A percentile compares a stretch with the other conserved stretches of the same genome.
Evolutionary conservation across 768 basidiomycete species (phyloP).

Genomic region (Tulasnella sp.): DNA sequence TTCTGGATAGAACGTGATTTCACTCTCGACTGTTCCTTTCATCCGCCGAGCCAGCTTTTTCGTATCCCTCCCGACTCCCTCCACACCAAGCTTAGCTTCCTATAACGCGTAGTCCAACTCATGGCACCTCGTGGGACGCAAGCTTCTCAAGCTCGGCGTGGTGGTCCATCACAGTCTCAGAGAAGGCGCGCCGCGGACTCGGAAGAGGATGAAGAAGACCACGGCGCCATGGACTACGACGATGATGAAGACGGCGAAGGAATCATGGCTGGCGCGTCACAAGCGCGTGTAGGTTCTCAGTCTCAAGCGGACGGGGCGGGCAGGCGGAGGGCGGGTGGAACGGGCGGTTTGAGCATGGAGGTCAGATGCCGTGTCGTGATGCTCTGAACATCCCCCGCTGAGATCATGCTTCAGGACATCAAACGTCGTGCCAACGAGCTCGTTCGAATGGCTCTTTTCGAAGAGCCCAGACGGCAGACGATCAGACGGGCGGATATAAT

Average conservation of each 20-base stretch:
- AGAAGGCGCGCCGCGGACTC: constrained; percentile 42
- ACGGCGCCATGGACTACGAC: constrained; percentile 44
- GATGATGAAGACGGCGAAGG: constrained; percentile 40
- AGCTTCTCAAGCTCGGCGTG: constrained; percentile 11
- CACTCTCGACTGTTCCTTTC: background rate
- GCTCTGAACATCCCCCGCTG: background rate
- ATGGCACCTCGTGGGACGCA: constrained; percentile 19
- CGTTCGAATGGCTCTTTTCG: constrained; percentile 80
- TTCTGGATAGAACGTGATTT: background rate
- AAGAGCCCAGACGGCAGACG: constrained; percentile 67
- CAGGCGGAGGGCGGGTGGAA: background rate
- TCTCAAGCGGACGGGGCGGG: background rate
- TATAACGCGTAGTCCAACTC: no score
- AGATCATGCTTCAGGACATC: constrained; percentile 54
- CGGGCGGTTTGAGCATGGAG: constrained; percentile 1
- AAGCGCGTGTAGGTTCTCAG: constrained; percentile 15
- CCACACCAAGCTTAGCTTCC: no score
- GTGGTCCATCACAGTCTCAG: constrained; percentile 37
- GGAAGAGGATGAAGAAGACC: constrained; percentile 43
- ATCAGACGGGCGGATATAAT: constrained; percentile 82
- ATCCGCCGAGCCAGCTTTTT: background rate
- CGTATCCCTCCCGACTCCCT: background rate
- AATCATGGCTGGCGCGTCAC: constrained; percentile 28
- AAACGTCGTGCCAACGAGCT: constrained; percentile 70
- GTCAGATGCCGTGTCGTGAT: background rate